Evolutionary conservation across 192 early-diverging fungal genomes (phyloP).

Genomic region (Lunasporangiospora selenospora): DNA sequence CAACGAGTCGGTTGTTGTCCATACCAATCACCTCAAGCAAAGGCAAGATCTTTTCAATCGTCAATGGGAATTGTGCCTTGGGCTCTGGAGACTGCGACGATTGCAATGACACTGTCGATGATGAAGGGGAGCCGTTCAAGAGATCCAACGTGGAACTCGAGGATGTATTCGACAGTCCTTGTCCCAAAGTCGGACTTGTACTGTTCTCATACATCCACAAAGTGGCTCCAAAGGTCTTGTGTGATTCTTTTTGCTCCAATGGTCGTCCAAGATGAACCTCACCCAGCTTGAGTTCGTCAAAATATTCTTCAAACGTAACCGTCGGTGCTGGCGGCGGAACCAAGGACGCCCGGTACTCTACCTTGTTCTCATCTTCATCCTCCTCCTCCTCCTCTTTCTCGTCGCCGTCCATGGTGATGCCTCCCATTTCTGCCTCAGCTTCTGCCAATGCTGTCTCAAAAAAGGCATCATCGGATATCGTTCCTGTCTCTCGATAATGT

Average conservation of each 20-base stretch:
- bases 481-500: conserved; percentile 31
- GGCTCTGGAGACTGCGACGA: neutral
- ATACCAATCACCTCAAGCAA: conserved; percentile 43
- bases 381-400: conserved; percentile 8
- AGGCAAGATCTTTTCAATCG: conserved; percentile 43
- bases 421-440: conserved; percentile 10
- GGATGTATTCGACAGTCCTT: neutral
- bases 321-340: conserved; percentile 21
- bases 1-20: conserved; percentile 47
- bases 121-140: neutral
- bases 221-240: conserved; percentile 36
- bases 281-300: conserved; percentile 19
- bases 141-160: no score
- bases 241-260: conserved; percentile 37
- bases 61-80: conserved; percentile 33
- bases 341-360: conserved; percentile 16
- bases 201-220: conserved; percentile 50
- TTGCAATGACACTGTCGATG: no score
- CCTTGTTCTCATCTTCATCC: neutral
- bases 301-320: conserved; percentile 41
- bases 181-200: no score
- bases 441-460: conserved; percentile 36
- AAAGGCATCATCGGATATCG: conserved; percentile 43
- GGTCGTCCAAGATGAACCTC: conserved; percentile 43
- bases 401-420: no score